Evolutionary conservation across 768 basidiomycete genomes (phyloP), one percentile per base, ranked within the genome.

Genomic region (Pisolithus orientalis): DNA sequence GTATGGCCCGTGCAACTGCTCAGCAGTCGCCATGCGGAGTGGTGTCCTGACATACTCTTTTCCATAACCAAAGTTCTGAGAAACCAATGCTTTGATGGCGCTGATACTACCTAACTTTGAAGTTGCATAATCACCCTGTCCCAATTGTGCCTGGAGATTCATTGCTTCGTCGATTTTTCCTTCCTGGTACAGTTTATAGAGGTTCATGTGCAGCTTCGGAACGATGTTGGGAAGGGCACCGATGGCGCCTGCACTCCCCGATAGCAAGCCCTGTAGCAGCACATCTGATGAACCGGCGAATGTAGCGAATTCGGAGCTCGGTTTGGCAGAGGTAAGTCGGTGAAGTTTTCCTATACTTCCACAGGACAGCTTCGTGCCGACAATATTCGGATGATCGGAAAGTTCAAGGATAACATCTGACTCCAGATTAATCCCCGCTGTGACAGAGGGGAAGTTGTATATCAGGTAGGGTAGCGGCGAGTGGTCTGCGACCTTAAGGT

Each of bases 381-480:
- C 85, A 57, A 90, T 89, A 69, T 93, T 92, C 6, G 87, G 87
- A 64, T 91, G 90, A 43, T 77, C 67, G 4, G 86, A 83, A 32
- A 94, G 77, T 16, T 75, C 72, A 47, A 74, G 74, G 60, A 94
- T 77, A 47, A 78, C 76, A 65, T 93, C 90, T 0, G 89, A 90
- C 65, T 90, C 86, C 38, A 94, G 80, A 63, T 94, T 87, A 54
- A 87, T 79, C 13, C 91, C 90, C 1, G 90, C 84, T 13, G 85
- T 86, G 50, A 87, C 88, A 44, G 73, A 75, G 40, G 90, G 87
- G 70, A 91, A 92, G 70, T 93, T 93, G 74, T 93, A 93, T 47
- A 93, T 79, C 79, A 90, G 80, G 7, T 77, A 79, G 3, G 84
- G 85, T 39, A 88, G 80, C 39, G 86, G 82, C 32, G 82, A 80